Base-by-base conservation (phyloP, 2,329 filamentous ascomycete genomes). In the Scedosporium boydii region DNA sequence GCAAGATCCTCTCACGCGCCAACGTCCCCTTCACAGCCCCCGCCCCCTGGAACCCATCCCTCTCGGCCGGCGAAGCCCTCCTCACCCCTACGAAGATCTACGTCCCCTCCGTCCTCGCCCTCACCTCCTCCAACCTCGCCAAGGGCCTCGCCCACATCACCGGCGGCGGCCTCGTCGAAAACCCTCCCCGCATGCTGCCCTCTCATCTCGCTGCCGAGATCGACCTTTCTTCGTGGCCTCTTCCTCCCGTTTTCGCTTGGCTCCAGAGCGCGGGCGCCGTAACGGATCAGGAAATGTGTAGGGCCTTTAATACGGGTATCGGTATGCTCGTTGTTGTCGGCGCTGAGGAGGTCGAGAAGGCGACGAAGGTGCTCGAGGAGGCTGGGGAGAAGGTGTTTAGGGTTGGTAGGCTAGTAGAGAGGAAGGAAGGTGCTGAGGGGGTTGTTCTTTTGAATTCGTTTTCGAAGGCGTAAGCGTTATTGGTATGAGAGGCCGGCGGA, bases 121-220 rank as follows among this genome's bases (percentile, higher is more conserved):
- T 89, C 1, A 76, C 84, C 23, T 76, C 83, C 58, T 80, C 82
- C 66, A 77, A 81, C 9, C 78, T 91, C 48, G 81, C 98, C 74
- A 96, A 96, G 78, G 95, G 95, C 61, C 89, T 98, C 74, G 90
- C 95, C 10, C 95, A 99, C 77, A 98, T 99, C 77, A 99, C 95
- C 0, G 95, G 95, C 59, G 95, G 95, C 65, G 95, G 95, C 10
- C 83, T 99, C 21, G 81, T 88, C 18, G 95, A 99, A 77, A 99
- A 99, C 74, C 88, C 99, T 27, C 95, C 95, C 34, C 87, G 95
- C 66, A 96, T 96, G 89, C 82, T 99, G 18, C 95, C 95, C 1
- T 75, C 82, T 41, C 79, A 87, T 56, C 84, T 99, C 5, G 84
- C 89, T 1, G 93, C 92, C 1, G 85, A 91, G 71, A 86, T 99